phyloP scores from a whole-genome alignment of 2,329 filamentous ascomycete genomes.

The Clarireedia sp. region DNA sequence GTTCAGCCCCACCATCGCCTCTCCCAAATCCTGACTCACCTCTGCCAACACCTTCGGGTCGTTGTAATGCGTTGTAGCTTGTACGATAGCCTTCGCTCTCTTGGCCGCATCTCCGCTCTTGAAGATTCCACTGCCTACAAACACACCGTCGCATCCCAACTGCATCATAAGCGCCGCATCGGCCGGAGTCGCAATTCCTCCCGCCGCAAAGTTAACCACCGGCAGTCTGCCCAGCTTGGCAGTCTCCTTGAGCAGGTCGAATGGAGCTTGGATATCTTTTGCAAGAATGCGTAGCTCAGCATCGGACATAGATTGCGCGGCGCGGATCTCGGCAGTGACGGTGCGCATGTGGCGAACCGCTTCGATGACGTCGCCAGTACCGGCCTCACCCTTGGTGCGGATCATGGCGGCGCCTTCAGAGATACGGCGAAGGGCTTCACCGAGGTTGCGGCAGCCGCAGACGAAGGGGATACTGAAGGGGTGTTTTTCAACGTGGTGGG shows the following conservation, averaged over 20 bases:
- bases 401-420: conserved; percentile 97
- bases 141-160: conserved; percentile 94
- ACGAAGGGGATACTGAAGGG: conserved; percentile 82
- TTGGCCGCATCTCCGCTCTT: conserved; percentile 87
- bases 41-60: conserved; percentile 81
- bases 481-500: conserved; percentile 86
- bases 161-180: conserved; percentile 99
- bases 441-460: conserved; percentile 89
- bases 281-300: conserved; percentile 71
- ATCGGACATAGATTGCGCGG: conserved; percentile 57
- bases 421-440: conserved; percentile 85
- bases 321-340: conserved; percentile 73
- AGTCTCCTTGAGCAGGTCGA: conserved; percentile 73
- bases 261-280: conserved; percentile 72
- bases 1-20: conserved; percentile 97
- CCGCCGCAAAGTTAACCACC: conserved; percentile 95
- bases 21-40: conserved; percentile 81
- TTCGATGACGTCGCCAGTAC: conserved; percentile 94
- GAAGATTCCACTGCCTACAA: conserved; percentile 95
- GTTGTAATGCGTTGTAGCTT: conserved; percentile 83
- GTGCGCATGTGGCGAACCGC: conserved; percentile 94
- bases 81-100: conserved; percentile 88
- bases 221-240: conserved; percentile 81
- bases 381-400: conserved; percentile 95
- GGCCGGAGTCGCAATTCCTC: conserved; percentile 97